These are phyloP conservation scores for Chytriomyces confervae DNA, from an alignment of 192 early-diverging fungal species.

Conservation along the genomic window DNA sequence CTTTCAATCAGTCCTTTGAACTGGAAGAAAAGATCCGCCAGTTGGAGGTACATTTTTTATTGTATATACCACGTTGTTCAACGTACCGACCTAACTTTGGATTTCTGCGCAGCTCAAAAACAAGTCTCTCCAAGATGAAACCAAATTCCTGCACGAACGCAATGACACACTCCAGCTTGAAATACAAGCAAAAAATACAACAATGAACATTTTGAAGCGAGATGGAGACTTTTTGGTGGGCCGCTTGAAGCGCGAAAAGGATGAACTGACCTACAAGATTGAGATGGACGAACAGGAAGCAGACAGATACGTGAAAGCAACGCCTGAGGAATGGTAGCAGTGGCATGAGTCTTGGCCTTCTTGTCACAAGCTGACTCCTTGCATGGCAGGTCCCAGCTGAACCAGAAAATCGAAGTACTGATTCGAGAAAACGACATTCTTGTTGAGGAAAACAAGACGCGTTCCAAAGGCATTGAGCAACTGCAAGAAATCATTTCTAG, in stretches of 20 bases:
- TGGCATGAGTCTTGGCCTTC: neutral
- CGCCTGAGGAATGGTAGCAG: slow-evolving; percentile 5
- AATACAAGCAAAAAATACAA: slow-evolving; percentile 1
- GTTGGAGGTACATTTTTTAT: slow-evolving; percentile 16
- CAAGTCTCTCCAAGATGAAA: slow-evolving; percentile 5
- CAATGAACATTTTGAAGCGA: neutral
- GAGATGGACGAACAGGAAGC: slow-evolving; percentile 1
- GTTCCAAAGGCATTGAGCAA: slow-evolving; percentile 31
- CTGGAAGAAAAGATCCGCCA: slow-evolving; percentile 9
- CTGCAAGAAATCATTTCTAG: slow-evolving; percentile 31
- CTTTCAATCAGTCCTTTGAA: neutral
- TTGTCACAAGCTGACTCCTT: neutral
- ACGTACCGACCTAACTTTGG: neutral
- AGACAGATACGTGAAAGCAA: slow-evolving; percentile 5
- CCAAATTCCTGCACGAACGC: neutral
- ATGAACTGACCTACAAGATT: slow-evolving; percentile 5
- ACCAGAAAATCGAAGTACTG: slow-evolving; percentile 34
- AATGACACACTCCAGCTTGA: neutral
- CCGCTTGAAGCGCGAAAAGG: neutral
- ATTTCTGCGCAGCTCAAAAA: slow-evolving; percentile 2
- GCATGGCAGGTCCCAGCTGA: slow-evolving; percentile 7
- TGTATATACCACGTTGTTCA: neutral
- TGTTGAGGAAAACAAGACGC: slow-evolving; percentile 41
- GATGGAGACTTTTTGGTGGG: neutral
- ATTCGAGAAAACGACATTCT: slow-evolving; percentile 54